phyloP scores from a whole-genome alignment of 2,329 filamentous ascomycete species.

The Fusarium liriodendri region DNA sequence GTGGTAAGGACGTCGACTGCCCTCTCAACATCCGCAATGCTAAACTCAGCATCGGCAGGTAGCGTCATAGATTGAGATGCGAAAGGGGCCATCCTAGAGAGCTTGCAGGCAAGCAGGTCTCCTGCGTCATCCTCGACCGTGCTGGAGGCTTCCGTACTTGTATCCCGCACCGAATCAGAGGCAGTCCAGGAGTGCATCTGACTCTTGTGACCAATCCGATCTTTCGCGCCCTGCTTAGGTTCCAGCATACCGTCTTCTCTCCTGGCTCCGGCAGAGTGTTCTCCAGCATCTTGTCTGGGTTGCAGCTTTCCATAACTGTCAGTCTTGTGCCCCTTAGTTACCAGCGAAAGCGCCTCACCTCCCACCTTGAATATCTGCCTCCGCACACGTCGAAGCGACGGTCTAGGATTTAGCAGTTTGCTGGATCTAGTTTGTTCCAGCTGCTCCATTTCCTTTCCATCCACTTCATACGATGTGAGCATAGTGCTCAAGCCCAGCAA shows the following conservation, averaged over 20 bases:
- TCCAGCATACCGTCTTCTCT: not conserved
- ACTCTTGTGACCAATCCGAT: not conserved
- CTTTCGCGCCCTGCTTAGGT: not conserved
- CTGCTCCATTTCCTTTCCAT: not conserved
- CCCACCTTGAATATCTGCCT: not conserved
- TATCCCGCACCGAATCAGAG: not conserved
- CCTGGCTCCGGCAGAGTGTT: not conserved
- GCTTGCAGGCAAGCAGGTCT: not conserved
- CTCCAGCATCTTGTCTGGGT: not conserved
- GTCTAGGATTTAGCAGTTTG: not conserved
- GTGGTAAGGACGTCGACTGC: constrained; percentile 4
- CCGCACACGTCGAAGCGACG: not conserved
- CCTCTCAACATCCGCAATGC: constrained; percentile 2
- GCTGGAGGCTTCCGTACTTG: not conserved
- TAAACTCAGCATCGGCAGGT: not conserved
- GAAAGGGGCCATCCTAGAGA: not conserved
- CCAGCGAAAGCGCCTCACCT: not conserved
- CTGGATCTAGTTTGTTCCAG: not conserved
- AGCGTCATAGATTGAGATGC: not conserved
- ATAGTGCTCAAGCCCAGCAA: not conserved
- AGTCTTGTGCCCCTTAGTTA: not conserved
- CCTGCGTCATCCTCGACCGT: not conserved
- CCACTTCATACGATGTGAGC: not conserved
- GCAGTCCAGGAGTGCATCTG: not conserved
- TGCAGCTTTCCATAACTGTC: not conserved